Evolutionary conservation across 2,329 filamentous ascomycete genomes (phyloP).

Genomic region (Neurospora crassa): DNA sequence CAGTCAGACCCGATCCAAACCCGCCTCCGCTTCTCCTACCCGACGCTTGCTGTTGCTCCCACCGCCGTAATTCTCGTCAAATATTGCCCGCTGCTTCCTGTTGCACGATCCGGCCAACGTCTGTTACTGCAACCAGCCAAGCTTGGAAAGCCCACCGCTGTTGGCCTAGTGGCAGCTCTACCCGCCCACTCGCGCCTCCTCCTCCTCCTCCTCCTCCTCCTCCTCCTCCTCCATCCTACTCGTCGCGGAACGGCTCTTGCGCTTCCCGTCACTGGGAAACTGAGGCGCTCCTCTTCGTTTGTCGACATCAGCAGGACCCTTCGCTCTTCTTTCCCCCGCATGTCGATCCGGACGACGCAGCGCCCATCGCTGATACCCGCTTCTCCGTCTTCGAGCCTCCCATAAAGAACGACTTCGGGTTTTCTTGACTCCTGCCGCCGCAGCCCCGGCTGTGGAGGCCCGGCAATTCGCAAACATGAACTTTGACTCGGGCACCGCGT

Average conservation of each 20-base stretch:
- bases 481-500: slow-evolving; percentile 46
- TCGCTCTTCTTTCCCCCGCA: background rate
- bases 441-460: slow-evolving; percentile 16
- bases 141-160: background rate
- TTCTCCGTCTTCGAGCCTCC: slow-evolving; percentile 9
- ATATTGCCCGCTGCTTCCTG: background rate
- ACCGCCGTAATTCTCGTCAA: background rate
- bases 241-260: background rate
- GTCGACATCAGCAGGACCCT: background rate
- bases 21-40: background rate
- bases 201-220: background rate
- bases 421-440: slow-evolving; percentile 8
- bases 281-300: background rate
- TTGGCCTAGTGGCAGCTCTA: background rate
- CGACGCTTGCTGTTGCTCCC: background rate
- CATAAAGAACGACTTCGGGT: slow-evolving; percentile 1
- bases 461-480: slow-evolving; percentile 16
- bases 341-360: background rate
- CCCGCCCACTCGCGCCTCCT: background rate
- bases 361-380: background rate
- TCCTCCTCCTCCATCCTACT: background rate
- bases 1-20: background rate
- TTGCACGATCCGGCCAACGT: background rate
- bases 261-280: background rate
- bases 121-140: background rate